Evolutionary conservation across 2,329 filamentous ascomycete genomes (phyloP).

Genomic region (Myriosclerotinia duriaeana): DNA sequence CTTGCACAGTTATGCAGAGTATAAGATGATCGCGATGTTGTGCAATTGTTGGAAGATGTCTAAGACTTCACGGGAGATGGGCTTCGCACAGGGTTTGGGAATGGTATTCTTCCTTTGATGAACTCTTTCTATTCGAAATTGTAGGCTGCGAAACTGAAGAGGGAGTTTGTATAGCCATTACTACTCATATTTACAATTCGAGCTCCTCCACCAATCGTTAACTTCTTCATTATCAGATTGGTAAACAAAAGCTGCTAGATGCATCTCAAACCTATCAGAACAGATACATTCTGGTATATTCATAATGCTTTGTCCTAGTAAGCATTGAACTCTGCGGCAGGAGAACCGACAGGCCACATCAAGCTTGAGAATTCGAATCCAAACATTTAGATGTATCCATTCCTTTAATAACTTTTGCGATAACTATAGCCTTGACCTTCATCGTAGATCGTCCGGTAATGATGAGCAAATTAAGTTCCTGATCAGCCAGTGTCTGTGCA

Average conservation of each 20-base stretch:
- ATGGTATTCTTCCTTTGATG: neutral
- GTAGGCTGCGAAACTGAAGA: slow-evolving; percentile 41
- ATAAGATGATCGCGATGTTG: slow-evolving; percentile 43
- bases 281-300: slow-evolving; percentile 19
- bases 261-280: slow-evolving; percentile 25
- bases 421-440: slow-evolving; percentile 9
- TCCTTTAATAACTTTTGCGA: slow-evolving; percentile 20
- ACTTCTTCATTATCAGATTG: slow-evolving; percentile 25
- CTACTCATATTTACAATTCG: slow-evolving; percentile 35
- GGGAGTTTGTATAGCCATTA: slow-evolving; percentile 41
- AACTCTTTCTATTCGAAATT: slow-evolving; percentile 9
- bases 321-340: slow-evolving; percentile 43
- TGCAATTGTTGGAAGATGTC: slow-evolving; percentile 29
- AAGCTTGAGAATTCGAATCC: slow-evolving; percentile 20
- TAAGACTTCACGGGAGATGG: neutral
- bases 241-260: slow-evolving; percentile 30
- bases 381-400: slow-evolving; percentile 10
- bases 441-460: slow-evolving; percentile 19
- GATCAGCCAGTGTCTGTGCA: neutral
- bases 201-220: slow-evolving; percentile 17
- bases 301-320: slow-evolving; percentile 39
- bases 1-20: slow-evolving; percentile 36
- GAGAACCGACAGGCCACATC: slow-evolving; percentile 45
- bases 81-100: neutral
- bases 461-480: slow-evolving; percentile 16